Conservation (phyloP, 768 basidiomycete genomes). For the Phanerochaete sordida region DNA sequence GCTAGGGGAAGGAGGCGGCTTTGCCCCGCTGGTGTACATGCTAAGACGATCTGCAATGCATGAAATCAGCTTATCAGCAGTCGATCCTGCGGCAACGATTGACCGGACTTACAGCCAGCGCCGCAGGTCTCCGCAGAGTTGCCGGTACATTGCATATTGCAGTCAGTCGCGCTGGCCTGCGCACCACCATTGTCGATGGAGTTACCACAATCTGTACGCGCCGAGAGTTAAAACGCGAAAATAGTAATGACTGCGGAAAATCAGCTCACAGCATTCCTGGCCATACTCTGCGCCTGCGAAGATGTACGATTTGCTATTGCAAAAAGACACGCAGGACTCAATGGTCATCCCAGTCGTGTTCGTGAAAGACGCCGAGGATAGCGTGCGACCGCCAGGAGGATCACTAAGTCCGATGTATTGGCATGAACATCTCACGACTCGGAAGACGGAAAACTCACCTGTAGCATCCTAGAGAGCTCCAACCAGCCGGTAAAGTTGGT, state of each 20-base stretch:
- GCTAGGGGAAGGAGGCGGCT: constrained; percentile 54
- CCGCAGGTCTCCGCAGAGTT: constrained; percentile 62
- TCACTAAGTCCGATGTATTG: constrained; percentile 25
- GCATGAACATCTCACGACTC: background rate
- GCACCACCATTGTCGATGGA: constrained; percentile 40
- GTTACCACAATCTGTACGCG: constrained; percentile 49
- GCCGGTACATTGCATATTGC: constrained; percentile 60
- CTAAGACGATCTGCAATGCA: constrained; percentile 38
- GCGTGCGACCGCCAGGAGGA: constrained; percentile 46
- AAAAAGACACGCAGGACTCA: constrained; percentile 46
- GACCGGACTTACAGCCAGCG: constrained; percentile 50
- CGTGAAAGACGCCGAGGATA: constrained; percentile 44
- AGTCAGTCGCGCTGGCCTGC: constrained; percentile 43
- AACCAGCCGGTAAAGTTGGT: constrained; percentile 22
- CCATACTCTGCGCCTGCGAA: constrained; percentile 75
- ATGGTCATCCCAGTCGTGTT: constrained; percentile 59
- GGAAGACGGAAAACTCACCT: constrained; percentile 32
- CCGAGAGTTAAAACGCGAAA: background rate
- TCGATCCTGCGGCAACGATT: background rate
- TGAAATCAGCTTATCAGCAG: background rate
- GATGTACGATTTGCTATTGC: constrained; percentile 42
- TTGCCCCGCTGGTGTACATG: constrained; percentile 57
- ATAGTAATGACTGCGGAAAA: background rate
- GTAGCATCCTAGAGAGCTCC: constrained; percentile 61
- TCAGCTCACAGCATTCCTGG: constrained; percentile 55